Percentiles rank a stretch among this genome's conserved stretches.
These are phyloP conservation scores for Iris macrosiphon DNA, from an alignment of 106 monocot genomes.

Conservation along the genomic window DNA sequence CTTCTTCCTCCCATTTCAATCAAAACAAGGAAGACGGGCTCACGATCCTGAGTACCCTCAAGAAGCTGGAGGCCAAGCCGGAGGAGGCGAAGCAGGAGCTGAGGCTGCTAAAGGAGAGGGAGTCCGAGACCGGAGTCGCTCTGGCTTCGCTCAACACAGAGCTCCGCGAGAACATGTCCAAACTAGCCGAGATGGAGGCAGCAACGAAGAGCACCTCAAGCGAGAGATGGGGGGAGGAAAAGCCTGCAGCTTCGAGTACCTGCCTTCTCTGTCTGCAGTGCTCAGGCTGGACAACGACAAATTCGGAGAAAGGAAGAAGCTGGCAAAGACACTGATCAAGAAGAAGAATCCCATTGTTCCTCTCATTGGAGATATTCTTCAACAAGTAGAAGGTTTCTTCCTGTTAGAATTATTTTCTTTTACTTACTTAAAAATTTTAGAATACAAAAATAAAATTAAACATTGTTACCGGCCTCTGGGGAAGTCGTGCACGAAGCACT, in stretches of 20 bases:
- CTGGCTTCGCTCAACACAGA: slow-evolving; percentile 14
- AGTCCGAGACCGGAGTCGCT: slow-evolving; percentile 18
- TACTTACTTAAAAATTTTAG: too few relatives aligned
- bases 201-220: background rate
- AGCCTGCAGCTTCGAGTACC: background rate
- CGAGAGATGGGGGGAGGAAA: slow-evolving; percentile 3
- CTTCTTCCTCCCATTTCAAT: background rate
- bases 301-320: background rate
- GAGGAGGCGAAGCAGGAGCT: slow-evolving; percentile 10
- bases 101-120: slow-evolving; percentile 10
- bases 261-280: background rate
- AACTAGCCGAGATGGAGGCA: slow-evolving; percentile 9
- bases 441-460: too few relatives aligned
- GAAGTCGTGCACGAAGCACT: too few relatives aligned
- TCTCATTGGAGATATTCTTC: slow-evolving; percentile 23
- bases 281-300: background rate
- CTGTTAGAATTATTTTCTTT: too few relatives aligned
- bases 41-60: slow-evolving; percentile 1
- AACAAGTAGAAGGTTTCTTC: slow-evolving; percentile 31
- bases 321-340: slow-evolving; percentile 6
- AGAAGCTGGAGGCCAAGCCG: slow-evolving; percentile 18
- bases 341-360: slow-evolving; percentile 16
- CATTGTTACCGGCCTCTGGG: too few relatives aligned
- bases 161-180: slow-evolving; percentile 10
- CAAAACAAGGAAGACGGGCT: background rate